phyloP scores from a whole-genome alignment of 2,329 filamentous ascomycete species.

The Trichophyton verrucosum region DNA sequence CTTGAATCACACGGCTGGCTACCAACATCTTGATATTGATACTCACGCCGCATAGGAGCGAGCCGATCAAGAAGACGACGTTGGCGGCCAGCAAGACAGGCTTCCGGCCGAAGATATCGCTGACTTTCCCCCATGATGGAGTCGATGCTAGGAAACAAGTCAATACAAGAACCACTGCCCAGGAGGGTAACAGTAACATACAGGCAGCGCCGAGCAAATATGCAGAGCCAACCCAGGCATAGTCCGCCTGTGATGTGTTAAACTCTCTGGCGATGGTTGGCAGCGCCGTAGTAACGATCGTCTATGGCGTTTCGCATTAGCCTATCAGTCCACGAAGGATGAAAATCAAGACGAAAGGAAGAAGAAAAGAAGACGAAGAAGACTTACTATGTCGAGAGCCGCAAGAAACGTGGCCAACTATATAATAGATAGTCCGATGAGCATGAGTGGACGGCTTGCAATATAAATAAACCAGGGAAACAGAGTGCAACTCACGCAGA shows the following conservation, averaged over 20 bases:
- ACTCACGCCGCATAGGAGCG: slow-evolving; percentile 47
- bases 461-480: neutral
- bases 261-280: slow-evolving; percentile 24
- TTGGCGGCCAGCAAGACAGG: slow-evolving; percentile 49
- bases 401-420: slow-evolving; percentile 48
- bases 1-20: slow-evolving; percentile 49
- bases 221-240: slow-evolving; percentile 28
- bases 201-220: slow-evolving; percentile 25
- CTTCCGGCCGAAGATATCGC: slow-evolving; percentile 57
- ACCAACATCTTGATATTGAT: slow-evolving; percentile 51
- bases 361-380: neutral
- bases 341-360: neutral
- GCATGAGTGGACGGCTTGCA: neutral
- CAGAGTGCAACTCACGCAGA: slow-evolving; percentile 9
- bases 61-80: slow-evolving; percentile 49
- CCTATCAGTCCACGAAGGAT: slow-evolving; percentile 4
- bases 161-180: neutral
- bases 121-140: slow-evolving; percentile 48
- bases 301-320: slow-evolving; percentile 11
- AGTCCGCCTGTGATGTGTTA: slow-evolving; percentile 22
- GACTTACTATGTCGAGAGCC: slow-evolving; percentile 44
- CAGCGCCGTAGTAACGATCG: slow-evolving; percentile 26
- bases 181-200: slow-evolving; percentile 14
- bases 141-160: slow-evolving; percentile 22
- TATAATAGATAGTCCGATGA: neutral